Evolutionary conservation across 768 basidiomycete genomes (phyloP).

Genomic region (Suillus subalutaceus): DNA sequence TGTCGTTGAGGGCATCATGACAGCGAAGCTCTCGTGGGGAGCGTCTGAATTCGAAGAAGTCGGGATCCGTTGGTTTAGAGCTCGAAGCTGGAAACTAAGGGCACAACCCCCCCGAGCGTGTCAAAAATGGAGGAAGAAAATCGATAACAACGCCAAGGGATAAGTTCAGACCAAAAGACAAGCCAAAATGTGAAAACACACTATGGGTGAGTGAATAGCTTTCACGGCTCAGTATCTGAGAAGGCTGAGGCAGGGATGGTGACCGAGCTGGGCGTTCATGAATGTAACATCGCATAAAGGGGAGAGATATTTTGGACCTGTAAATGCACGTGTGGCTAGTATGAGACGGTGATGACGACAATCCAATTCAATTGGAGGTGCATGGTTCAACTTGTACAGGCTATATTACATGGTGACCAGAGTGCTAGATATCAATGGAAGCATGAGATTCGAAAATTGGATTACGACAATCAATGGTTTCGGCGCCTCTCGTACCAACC

Average conservation of each 20-base stretch:
- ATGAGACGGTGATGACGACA: not conserved
- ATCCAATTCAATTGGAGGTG: not conserved
- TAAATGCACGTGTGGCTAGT: not conserved
- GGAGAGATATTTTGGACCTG: not conserved
- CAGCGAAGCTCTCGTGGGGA: too few relatives aligned
- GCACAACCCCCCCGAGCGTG: not conserved
- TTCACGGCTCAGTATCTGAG: too few relatives aligned
- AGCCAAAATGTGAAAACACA: too few relatives aligned
- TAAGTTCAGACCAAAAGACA: too few relatives aligned
- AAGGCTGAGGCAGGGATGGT: too few relatives aligned
- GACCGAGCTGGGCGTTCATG: too few relatives aligned
- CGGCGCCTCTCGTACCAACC: not conserved
- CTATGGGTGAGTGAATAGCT: not conserved
- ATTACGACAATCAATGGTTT: not conserved
- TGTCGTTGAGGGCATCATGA: too few relatives aligned
- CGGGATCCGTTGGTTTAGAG: too few relatives aligned
- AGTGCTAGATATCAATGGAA: slow-evolving; percentile 24
- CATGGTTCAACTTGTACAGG: not conserved
- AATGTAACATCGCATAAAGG: too few relatives aligned
- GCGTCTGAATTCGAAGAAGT: too few relatives aligned
- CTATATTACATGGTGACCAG: not conserved
- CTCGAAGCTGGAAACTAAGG: too few relatives aligned
- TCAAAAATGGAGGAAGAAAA: not conserved
- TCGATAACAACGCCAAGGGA: not conserved
- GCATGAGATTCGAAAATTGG: slow-evolving; percentile 33